Conservation (phyloP, 345 rosid species). For the Melastoma malabathricum region DNA sequence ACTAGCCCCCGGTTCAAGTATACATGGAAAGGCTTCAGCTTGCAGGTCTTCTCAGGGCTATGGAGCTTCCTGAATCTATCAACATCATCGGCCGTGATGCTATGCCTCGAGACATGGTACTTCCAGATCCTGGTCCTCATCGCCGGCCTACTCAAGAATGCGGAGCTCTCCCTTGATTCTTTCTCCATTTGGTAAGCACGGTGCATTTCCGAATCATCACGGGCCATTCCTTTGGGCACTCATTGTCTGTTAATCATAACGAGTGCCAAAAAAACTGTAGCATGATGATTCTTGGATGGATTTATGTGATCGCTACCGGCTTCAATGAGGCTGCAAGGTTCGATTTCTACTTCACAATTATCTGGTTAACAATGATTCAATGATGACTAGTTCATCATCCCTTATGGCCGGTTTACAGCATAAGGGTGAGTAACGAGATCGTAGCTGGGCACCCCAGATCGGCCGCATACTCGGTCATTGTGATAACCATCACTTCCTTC, state of each 20-base stretch:
- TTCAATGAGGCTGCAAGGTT: conserved; percentile 78
- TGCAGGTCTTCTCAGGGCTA: conserved; percentile 38
- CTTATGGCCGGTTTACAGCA: conserved; percentile 16
- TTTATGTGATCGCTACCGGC: conserved; percentile 52
- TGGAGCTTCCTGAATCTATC: conserved; percentile 42
- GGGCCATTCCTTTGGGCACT: too few species aligned
- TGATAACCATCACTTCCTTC: conserved; percentile 33
- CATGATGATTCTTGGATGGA: conserved; percentile 46
- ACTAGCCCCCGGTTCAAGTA: conserved; percentile 24
- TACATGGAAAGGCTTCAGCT: conserved; percentile 44
- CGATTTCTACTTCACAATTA: not conserved
- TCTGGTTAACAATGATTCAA: not conserved
- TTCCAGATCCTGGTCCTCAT: conserved; percentile 41
- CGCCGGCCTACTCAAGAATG: conserved; percentile 45
- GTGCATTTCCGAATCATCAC: too few species aligned
- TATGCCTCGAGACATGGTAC: conserved; percentile 52
- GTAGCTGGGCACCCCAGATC: conserved; percentile 52
- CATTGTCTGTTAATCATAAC: too few species aligned
- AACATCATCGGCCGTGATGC: conserved; percentile 50
- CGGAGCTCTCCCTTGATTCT: conserved; percentile 47
- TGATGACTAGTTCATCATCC: too few species aligned
- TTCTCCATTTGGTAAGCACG: conserved; percentile 33
- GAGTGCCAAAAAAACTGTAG: conserved; percentile 15
- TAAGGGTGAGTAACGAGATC: conserved; percentile 50
- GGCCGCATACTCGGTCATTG: conserved; percentile 29